phyloP scores from a whole-genome alignment of 176 grass and related monocot species.

The Zizania latifolia region DNA sequence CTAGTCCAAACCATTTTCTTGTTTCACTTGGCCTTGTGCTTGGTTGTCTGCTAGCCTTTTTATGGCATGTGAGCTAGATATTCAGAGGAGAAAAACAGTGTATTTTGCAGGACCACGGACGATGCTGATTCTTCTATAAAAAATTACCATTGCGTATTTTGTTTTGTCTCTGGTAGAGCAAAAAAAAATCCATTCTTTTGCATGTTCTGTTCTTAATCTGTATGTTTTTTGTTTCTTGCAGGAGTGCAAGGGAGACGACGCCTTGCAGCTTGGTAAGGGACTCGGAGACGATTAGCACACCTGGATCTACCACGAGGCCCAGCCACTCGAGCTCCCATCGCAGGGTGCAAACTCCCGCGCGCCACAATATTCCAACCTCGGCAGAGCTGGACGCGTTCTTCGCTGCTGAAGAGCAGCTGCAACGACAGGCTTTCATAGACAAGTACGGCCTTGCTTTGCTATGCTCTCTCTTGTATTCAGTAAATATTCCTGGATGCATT shows the following conservation, averaged over 20 bases:
- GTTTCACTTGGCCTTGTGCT: constrained; percentile 3
- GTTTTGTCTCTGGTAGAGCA: not conserved
- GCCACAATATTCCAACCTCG: constrained; percentile 9
- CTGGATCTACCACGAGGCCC: constrained; percentile 37
- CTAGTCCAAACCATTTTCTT: constrained; percentile 22
- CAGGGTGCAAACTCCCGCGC: not conserved
- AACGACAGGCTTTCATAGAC: constrained; percentile 45
- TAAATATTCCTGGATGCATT: not conserved
- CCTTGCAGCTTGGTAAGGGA: constrained; percentile 50
- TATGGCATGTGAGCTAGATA: constrained; percentile 16
- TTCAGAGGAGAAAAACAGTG: not conserved
- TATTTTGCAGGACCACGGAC: constrained; percentile 7
- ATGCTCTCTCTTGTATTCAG: not conserved
- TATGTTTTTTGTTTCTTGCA: constrained; percentile 14
- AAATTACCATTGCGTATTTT: not conserved
- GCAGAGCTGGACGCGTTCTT: constrained; percentile 45
- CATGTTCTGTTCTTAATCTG: not conserved
- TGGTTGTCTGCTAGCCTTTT: constrained; percentile 9
- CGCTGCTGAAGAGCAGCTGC: constrained; percentile 2
- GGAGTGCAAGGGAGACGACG: constrained; percentile 42
- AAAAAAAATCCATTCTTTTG: not conserved
- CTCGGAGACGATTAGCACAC: constrained; percentile 19
- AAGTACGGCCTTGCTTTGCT: constrained; percentile 29
- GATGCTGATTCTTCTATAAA: not conserved
- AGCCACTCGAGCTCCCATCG: constrained; percentile 5